Conservation (phyloP, 2,329 filamentous ascomycete genomes). For the Chrysoporthe deuterocubensis region DNA sequence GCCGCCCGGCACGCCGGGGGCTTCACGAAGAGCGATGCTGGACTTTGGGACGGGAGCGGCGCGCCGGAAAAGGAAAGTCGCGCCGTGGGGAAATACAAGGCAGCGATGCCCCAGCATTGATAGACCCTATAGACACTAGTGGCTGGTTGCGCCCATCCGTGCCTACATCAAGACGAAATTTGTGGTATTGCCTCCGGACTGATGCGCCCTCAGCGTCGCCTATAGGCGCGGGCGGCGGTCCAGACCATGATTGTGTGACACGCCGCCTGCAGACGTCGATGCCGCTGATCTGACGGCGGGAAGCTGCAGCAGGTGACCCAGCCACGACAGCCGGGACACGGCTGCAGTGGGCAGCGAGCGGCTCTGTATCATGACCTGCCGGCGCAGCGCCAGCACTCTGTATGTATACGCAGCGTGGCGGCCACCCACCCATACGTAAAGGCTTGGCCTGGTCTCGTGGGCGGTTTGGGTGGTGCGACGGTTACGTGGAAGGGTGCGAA, state of each 20-base stretch:
- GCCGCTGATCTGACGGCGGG: background rate
- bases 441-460: background rate
- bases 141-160: background rate
- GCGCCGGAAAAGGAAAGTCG: background rate
- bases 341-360: background rate
- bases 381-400: background rate
- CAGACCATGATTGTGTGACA: background rate
- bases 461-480: background rate
- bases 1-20: background rate
- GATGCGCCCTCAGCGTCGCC: background rate
- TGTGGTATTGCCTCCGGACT: background rate
- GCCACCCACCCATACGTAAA: background rate
- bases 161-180: background rate
- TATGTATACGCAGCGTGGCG: background rate
- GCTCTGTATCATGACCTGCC: too few relatives aligned
- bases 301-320: background rate
- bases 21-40: constrained; percentile 6
- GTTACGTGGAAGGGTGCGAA: constrained; percentile 1
- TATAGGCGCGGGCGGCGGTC: background rate
- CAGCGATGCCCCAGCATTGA: background rate
- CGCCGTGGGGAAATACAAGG: background rate
- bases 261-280: background rate
- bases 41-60: background rate
- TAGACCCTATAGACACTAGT: constrained; percentile 6
- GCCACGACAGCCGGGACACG: background rate